Conservation (phyloP, 1,284 basidiomycete genomes). For the Ceratobasidium sp. region DNA sequence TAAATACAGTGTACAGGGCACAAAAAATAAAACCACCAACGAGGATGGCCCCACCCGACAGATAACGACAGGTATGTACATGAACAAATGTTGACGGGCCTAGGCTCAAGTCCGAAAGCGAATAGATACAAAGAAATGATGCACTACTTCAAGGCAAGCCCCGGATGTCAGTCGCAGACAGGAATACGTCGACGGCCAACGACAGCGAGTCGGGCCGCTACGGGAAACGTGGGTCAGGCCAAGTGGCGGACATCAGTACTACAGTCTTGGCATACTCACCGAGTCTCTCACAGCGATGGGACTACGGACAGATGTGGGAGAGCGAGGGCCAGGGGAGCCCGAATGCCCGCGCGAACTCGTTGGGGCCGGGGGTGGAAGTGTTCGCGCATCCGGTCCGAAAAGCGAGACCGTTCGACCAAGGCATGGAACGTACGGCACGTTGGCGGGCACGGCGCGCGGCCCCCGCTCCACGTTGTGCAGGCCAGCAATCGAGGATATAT, state of each 20-base stretch:
- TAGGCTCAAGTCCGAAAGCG: conserved; percentile 1
- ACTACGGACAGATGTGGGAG: background rate
- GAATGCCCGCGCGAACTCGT: conserved; percentile 2
- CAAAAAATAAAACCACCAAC: conserved; percentile 16
- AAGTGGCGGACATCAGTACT: background rate
- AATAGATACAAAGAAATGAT: conserved; percentile 17
- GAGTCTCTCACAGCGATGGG: conserved; percentile 21
- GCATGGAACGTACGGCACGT: background rate
- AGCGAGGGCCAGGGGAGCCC: conserved; percentile 14
- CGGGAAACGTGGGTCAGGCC: background rate
- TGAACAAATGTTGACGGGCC: conserved; percentile 12
- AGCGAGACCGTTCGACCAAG: conserved; percentile 32
- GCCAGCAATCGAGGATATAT: background rate
- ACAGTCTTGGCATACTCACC: background rate
- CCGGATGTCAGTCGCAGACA: conserved; percentile 15
- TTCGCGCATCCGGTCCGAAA: conserved; percentile 34
- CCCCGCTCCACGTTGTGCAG: background rate
- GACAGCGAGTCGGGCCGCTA: conserved; percentile 24
- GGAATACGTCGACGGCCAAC: conserved; percentile 20
- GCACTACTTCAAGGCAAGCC: background rate
- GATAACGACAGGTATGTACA: conserved; percentile 9
- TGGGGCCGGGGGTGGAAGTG: conserved; percentile 13
- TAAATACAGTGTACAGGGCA: background rate
- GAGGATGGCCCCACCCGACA: conserved; percentile 25
- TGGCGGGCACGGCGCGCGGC: background rate